Evolutionary conservation across 2,329 filamentous ascomycete genomes (phyloP), one percentile per base, ranked within the genome.

Genomic region (Ramichloridium luteum): DNA sequence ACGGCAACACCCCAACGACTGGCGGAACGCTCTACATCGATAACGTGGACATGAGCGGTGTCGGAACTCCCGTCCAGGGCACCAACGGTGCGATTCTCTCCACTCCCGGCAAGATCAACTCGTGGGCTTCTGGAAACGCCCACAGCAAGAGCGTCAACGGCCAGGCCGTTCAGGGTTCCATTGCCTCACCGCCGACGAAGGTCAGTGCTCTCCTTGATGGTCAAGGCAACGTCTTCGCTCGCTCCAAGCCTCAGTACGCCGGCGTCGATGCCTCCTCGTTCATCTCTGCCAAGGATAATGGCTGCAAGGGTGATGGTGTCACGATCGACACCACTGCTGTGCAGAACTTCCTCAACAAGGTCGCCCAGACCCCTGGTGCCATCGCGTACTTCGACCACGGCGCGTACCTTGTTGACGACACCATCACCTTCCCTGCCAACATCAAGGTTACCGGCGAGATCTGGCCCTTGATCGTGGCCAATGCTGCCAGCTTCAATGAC

Each of bases 391-490:
- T 74, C 46, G 72, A 77, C 43, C 71, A 77, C 44, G 74, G 73
- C 36, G 67, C 70, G 14, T 78, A 78, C 51, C 49, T 74, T 18
- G 62, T 78, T 51, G 70, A 64, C 14, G 60, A 68, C 38, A 77
- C 74, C 4, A 57, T 78, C 50, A 65, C 62, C 32, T 61, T 77
- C 2, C 72, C 72, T 5, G 53, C 55, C 22, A 57, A 56, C 36
- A 75, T 88, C 62, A 80, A 77, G 60, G 86, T 96, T 52, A 82
- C 81, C 5, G 88, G 88, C 48, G 85, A 94, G 60, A 76, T 92
- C 53, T 93, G 83, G 82, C 79, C 88, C 3, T 62, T 93, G 39
- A 79, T 96, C 55, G 79, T 94, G 68, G 86, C 83, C 15, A 72
- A 76, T 30, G 86, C 86, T 32, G 52, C 59, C 18, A 67, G 41